phyloP scores from a whole-genome alignment of 208 protist genomes.

The Crithidia brevicula region DNA sequence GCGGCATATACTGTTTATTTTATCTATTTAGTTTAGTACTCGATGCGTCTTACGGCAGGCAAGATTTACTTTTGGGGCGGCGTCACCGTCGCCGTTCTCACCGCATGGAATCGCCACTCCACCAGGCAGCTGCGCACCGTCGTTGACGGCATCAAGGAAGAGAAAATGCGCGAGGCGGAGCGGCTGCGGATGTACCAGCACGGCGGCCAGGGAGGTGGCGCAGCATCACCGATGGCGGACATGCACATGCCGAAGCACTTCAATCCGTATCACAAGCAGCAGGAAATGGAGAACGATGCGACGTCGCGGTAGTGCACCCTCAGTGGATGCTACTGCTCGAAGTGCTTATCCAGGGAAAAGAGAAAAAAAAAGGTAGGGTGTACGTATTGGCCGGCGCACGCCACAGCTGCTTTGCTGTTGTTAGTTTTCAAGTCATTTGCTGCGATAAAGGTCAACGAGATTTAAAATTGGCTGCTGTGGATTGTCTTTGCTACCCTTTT shows the following conservation, averaged over 20 bases:
- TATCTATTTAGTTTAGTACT: no score
- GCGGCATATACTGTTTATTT: no score
- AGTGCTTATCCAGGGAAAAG: no score
- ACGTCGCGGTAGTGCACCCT: neutral
- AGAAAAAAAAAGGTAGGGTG: no score
- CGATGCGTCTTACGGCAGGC: constrained; percentile 74
- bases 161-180: constrained; percentile 62
- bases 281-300: constrained; percentile 44
- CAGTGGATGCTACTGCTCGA: no score
- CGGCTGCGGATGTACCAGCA: constrained; percentile 42
- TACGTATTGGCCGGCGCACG: no score
- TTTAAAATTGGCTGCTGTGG: no score
- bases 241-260: constrained; percentile 49
- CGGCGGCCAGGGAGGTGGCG: constrained; percentile 3
- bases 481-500: neutral
- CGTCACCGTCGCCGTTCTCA: constrained; percentile 52
- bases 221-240: constrained; percentile 7
- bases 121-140: constrained; percentile 60
- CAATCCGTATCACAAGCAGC: constrained; percentile 61
- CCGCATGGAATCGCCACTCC: constrained; percentile 71
- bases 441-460: no score
- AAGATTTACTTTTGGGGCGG: constrained; percentile 82
- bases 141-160: constrained; percentile 70
- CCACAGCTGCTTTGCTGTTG: no score
- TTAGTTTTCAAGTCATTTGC: no score